Evolutionary conservation across 1,139 yeast species (phyloP).

Genomic region (Kurtzmaniella natalensis): DNA sequence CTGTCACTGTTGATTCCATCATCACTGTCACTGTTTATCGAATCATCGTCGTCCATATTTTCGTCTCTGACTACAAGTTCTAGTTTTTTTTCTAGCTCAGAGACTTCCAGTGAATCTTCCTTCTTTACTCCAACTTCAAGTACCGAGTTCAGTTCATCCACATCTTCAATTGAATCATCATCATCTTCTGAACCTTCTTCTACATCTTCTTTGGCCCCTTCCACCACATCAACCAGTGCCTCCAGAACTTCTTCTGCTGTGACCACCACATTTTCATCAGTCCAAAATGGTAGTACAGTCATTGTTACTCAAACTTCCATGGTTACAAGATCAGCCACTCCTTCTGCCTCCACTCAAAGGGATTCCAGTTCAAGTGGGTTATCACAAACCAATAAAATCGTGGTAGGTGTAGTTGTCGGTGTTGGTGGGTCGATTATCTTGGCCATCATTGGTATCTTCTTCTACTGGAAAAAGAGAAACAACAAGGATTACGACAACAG

Average conservation of each 20-base stretch:
- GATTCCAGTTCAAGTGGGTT: slow-evolving; percentile 26
- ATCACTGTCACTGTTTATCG: not conserved
- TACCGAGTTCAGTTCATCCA: slow-evolving; percentile 1
- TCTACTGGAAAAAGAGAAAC: slow-evolving; percentile 31
- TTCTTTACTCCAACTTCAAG: not conserved
- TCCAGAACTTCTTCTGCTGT: slow-evolving; percentile 11
- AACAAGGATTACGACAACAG: slow-evolving; percentile 26
- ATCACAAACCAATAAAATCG: slow-evolving; percentile 40
- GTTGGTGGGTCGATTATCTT: slow-evolving; percentile 44
- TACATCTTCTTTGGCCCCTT: not conserved
- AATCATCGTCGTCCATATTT: not conserved
- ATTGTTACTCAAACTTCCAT: slow-evolving; percentile 37
- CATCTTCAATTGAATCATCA: not conserved
- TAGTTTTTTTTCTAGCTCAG: slow-evolving; percentile 1
- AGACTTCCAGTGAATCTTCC: slow-evolving; percentile 1
- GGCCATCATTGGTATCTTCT: slow-evolving; percentile 33
- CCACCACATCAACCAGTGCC: slow-evolving; percentile 5
- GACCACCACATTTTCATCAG: slow-evolving; percentile 29
- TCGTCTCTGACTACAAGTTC: slow-evolving; percentile 2
- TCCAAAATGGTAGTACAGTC: slow-evolving; percentile 34
- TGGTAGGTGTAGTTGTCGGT: slow-evolving; percentile 50
- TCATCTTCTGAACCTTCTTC: slow-evolving; percentile 2
- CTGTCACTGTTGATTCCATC: too few species aligned
- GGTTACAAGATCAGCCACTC: slow-evolving; percentile 18
- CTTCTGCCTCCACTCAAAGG: slow-evolving; percentile 23